Conservation (phyloP, 345 rosid genomes). For the Syzygium oleosum region DNA sequence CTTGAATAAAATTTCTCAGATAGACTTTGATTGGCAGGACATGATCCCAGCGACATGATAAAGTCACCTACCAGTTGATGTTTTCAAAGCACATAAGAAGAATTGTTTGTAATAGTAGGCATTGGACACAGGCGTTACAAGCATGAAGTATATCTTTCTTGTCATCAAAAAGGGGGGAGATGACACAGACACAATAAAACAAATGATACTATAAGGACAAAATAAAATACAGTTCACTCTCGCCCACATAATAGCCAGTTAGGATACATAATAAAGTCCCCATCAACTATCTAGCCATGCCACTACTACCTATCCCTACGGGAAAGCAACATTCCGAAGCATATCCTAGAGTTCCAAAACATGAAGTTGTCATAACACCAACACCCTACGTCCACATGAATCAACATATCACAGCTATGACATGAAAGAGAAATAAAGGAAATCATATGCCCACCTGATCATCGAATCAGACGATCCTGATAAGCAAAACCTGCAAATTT, state of each 20-base stretch:
- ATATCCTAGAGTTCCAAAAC: not conserved
- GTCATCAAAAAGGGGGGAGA: not conserved
- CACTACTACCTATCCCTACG: not conserved
- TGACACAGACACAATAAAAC: not conserved
- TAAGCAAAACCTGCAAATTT: slow-evolving; percentile 75
- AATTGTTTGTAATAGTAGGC: not conserved
- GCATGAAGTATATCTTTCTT: not conserved
- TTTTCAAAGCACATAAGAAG: not conserved
- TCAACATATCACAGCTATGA: not conserved
- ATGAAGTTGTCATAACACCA: not conserved
- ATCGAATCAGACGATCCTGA: slow-evolving; percentile 99
- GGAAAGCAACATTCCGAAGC: not conserved
- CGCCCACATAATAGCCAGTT: not conserved
- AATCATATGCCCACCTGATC: slow-evolving; percentile 59
- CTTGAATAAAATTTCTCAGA: not conserved
- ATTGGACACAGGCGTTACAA: not conserved
- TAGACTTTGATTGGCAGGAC: not conserved
- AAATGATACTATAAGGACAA: not conserved
- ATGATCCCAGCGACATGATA: not conserved
- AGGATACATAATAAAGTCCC: not conserved
- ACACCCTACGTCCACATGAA: not conserved
- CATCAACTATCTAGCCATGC: not conserved
- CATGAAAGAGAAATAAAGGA: slow-evolving; percentile 3
- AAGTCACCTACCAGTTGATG: not conserved
- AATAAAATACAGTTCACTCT: not conserved